Base-by-base conservation (phyloP, 169 alveolate species). In the Prorocentrum cordatum region DNA sequence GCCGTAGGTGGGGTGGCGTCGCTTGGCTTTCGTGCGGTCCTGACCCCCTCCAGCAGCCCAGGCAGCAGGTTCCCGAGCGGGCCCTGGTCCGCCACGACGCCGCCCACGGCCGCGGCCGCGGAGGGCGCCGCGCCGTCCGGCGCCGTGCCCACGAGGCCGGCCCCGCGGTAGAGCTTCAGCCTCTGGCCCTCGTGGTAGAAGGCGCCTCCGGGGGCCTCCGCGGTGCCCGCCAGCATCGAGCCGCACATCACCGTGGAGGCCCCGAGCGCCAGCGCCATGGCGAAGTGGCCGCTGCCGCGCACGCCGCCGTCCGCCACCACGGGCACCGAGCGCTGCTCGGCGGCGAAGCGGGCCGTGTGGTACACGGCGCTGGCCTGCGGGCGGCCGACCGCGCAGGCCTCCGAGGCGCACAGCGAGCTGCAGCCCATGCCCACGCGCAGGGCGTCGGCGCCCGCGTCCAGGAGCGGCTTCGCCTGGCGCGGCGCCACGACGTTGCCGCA, bases 291-390 rank as follows among this genome's bases (percentile, higher is more conserved):
- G 29, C 64, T 77, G 18, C 29, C 59, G 35, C 61, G 75, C 36
- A 77, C 33, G 73, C 87, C 87, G 54, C 87, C 87, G 29, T 77
- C 87, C 12, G 87, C 87, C 3, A 77, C 36, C 47, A 77, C 87
- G 14, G 87, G 87, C 61, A 77, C 87, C 31, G 86, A 59, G n/a
- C n/a, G n/a, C 2, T 27, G 62, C 87, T 77, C 87, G 32, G 75
- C 59, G 0, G 87, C 87, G 24, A 35, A 77, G 24, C 87, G 73
- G 36, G 87, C 87, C 47, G 59, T 73, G 47, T 77, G 87, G 87
- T 77, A 77, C n/a, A 95, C 97, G 14, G 98, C 96, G 18, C 96
- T 94, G 20, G 96, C 98, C 93, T 95, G 96, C 45, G 96, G 95
- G 29, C 97, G 86, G n/a, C 97, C 97, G 36, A 95, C 96, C 20